Conservation (phyloP, 306 rosid species). For the Oxytropis ochrocephala region DNA sequence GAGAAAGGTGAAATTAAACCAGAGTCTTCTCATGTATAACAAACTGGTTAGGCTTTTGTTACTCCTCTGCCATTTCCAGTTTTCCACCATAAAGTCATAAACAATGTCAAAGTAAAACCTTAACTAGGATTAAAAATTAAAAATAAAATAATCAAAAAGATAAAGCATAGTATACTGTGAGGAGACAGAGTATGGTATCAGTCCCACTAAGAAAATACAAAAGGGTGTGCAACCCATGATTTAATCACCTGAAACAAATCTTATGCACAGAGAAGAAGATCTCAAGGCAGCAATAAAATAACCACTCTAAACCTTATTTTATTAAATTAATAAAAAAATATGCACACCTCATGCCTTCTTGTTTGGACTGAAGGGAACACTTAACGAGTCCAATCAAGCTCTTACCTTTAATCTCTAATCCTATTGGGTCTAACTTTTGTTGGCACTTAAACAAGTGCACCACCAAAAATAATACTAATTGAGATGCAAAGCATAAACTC, state of each 20-base stretch:
- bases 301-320: constrained; percentile 19
- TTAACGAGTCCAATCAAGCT: constrained; percentile 49
- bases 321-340: constrained; percentile 25
- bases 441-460: constrained; percentile 43
- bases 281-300: constrained; percentile 31
- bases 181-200: constrained; percentile 25
- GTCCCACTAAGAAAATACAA: constrained; percentile 13
- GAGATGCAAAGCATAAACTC: constrained; percentile 37
- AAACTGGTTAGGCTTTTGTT: no score
- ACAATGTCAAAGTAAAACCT: background rate
- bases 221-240: constrained; percentile 51
- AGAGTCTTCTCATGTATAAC: no score
- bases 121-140: background rate
- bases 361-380: constrained; percentile 97
- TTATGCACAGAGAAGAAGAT: constrained; percentile 65
- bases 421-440: constrained; percentile 63
- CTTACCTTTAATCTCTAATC: constrained; percentile 29
- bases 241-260: constrained; percentile 68
- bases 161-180: constrained; percentile 1
- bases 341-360: constrained; percentile 46
- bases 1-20: no score
- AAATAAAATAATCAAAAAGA: constrained; percentile 3
- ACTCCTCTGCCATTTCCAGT: no score
- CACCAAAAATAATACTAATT: background rate
- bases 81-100: no score